These are phyloP conservation scores for Monosiga brevicollis DNA, from an alignment of 78 protist genomes.

Conservation along the genomic window DNA sequence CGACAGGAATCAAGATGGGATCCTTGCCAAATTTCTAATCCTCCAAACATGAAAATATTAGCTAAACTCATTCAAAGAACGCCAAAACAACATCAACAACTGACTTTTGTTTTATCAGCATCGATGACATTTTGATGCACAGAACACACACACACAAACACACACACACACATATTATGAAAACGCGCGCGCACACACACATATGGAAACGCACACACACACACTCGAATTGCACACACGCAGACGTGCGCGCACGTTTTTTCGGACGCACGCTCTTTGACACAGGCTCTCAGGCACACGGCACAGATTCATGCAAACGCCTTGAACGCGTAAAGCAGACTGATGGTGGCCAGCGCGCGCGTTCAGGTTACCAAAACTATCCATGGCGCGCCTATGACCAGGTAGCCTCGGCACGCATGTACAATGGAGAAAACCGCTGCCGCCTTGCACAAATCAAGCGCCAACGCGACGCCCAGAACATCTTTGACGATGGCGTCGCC, in stretches of 20 bases:
- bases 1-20: not conserved
- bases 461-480: too few relatives aligned
- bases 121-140: not conserved
- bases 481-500: too few relatives aligned
- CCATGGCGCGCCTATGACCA: too few relatives aligned
- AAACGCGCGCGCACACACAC: slow-evolving; percentile 18
- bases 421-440: too few relatives aligned
- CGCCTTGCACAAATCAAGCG: too few relatives aligned
- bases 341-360: not conserved
- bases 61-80: too few relatives aligned
- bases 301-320: not conserved
- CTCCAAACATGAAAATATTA: not conserved
- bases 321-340: not conserved
- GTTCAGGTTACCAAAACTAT: not conserved
- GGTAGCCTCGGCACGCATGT: too few relatives aligned
- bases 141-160: not conserved
- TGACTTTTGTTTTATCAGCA: not conserved
- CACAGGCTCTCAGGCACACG: not conserved
- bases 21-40: not conserved
- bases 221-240: slow-evolving; percentile 29
- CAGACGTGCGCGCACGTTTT: not conserved
- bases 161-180: not conserved
- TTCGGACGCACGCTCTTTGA: not conserved
- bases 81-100: too few relatives aligned
- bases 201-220: slow-evolving; percentile 52